Conservation (phyloP, 495 filamentous ascomycete genomes). For the Annulohypoxylon stygium region DNA sequence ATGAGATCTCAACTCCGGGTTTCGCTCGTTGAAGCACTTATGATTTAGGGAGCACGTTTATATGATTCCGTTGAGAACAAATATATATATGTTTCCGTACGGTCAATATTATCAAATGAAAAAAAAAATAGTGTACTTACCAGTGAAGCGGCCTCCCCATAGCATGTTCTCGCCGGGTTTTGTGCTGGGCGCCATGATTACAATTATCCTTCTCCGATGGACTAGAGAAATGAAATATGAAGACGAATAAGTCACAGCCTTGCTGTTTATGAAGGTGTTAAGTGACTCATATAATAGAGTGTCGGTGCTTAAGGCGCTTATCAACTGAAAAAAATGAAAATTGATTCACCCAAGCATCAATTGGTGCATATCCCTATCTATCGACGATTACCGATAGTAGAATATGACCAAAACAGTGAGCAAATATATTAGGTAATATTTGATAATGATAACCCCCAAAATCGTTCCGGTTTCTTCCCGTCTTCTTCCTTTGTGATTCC, state of each 20-base stretch:
- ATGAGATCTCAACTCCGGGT: background rate
- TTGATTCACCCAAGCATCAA: conserved; percentile 28
- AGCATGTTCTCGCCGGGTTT: conserved; percentile 69
- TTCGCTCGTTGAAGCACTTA: background rate
- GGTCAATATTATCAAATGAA: background rate
- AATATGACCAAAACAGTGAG: background rate
- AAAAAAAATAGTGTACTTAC: conserved; percentile 58
- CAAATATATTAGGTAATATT: conserved; percentile 3
- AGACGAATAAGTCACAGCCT: background rate
- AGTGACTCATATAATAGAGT: conserved; percentile 31
- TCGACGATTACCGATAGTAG: background rate
- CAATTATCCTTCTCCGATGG: background rate
- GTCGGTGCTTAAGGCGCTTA: conserved; percentile 21
- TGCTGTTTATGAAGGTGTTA: conserved; percentile 17
- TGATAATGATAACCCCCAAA: conserved; percentile 6
- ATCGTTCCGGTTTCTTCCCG: conserved; percentile 30
- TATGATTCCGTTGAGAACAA: background rate
- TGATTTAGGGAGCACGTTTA: background rate
- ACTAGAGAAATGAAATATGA: background rate
- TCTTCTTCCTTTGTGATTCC: background rate
- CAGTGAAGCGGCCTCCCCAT: conserved; percentile 87
- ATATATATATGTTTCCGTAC: background rate
- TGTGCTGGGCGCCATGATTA: conserved; percentile 33
- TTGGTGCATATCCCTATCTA: conserved; percentile 31
- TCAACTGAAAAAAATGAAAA: conserved; percentile 22